Base-by-base conservation (phyloP, 768 basidiomycete species). In the Strobilomyces dryophilus region DNA sequence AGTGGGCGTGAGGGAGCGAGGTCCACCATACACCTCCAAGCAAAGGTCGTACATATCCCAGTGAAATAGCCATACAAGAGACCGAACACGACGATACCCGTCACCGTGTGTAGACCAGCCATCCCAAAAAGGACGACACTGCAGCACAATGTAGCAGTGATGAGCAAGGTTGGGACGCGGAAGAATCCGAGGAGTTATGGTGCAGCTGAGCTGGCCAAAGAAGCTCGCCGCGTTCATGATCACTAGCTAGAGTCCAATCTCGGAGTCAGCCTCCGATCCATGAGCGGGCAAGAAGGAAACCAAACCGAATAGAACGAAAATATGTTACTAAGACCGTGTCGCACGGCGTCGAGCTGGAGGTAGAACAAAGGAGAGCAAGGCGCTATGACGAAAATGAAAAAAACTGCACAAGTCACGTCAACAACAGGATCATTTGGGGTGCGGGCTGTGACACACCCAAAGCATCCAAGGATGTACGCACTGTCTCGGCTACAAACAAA, bases 291-390 rank as follows among this genome's bases (percentile, higher is more conserved):
- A 2, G 36, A 36, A 35, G 15, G 8, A 35, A 20, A 66, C 73
- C 35, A 60, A 70, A 83, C 83, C 39, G 75, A 76, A 57, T 84
- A 83, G 56, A 85, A 84, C 0, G 83, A 79, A 18, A 85, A 68
- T 6, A 63, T 66, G 4, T 72, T 66, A 27, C 70, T 65, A 15
- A 82, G 66, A 1, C 74, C 76, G 43, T 79, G 79, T 47, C 69
- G 71, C 20, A 78, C 71, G 2, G 82, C 73, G 43, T 80, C 73
- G 17, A 84, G 68, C 57, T 85, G 84, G 21, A 85, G 66, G 60
- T 81, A 84, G 67, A 82, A 84, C n/a, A n/a, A n/a, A n/a, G n/a
- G n/a, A n/a, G n/a, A n/a, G n/a, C n/a, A n/a, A n/a, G n/a, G n/a
- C n/a, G 76, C 79, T 4, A 72, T 55, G 18, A 75, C 61, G 24